phyloP scores from a whole-genome alignment of 2,329 filamentous ascomycete species.

The Ilyonectria destructans region DNA sequence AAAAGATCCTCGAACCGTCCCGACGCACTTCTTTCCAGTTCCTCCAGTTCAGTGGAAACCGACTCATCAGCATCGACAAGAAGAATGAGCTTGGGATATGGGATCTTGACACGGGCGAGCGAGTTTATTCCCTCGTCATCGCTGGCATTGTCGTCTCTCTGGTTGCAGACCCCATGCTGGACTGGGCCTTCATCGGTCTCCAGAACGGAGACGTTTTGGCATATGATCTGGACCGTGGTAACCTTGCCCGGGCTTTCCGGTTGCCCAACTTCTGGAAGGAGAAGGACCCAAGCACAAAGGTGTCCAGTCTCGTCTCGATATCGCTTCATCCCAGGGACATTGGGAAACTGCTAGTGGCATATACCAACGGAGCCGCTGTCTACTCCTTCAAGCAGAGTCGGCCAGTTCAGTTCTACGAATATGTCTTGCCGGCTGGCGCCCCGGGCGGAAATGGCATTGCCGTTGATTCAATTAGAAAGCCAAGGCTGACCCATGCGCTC shows the following conservation, averaged over 20 bases:
- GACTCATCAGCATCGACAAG: constrained; percentile 86
- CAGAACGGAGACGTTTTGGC: constrained; percentile 88
- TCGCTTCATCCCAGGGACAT: constrained; percentile 93
- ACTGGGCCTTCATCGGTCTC: constrained; percentile 91
- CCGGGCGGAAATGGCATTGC: constrained; percentile 83
- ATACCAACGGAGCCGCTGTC: constrained; percentile 87
- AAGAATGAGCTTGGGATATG: constrained; percentile 90
- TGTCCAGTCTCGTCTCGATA: constrained; percentile 79
- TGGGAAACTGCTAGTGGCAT: constrained; percentile 92
- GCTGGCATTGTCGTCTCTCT: constrained; percentile 83
- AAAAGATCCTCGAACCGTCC: constrained; percentile 80
- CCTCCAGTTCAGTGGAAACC: constrained; percentile 89
- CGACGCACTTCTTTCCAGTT: constrained; percentile 82
- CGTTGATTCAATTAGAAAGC: constrained; percentile 76
- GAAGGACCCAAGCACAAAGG: constrained; percentile 77
- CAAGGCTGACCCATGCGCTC: constrained; percentile 84
- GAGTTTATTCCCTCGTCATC: constrained; percentile 80
- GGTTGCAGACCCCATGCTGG: constrained; percentile 89
- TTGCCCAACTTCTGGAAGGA: constrained; percentile 91
- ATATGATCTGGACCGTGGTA: constrained; percentile 92
- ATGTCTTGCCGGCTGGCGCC: constrained; percentile 85
- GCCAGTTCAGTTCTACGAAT: constrained; percentile 85
- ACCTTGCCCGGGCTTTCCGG: constrained; percentile 79
- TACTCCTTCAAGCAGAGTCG: constrained; percentile 97
- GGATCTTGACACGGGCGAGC: constrained; percentile 80